Evolutionary conservation across 2,329 filamentous ascomycete species (phyloP), one percentile per base, ranked within the genome.

Genomic region (Penicillium sp.): DNA sequence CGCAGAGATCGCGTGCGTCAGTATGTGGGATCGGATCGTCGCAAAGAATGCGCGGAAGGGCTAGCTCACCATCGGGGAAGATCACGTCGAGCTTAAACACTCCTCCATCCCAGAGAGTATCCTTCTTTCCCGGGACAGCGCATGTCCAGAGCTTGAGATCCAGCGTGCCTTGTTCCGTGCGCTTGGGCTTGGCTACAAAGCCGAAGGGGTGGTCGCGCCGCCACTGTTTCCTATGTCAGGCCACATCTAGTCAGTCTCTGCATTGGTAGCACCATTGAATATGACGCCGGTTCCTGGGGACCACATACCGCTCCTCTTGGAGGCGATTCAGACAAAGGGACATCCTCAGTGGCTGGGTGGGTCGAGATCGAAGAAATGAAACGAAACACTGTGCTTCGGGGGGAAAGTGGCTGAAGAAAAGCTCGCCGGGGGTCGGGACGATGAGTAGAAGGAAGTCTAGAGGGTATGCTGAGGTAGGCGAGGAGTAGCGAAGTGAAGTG

Each of bases 61-160:
- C 51, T 21, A 24, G 31, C 86, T 74, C 77, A 94, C 92, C 92
- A 68, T 99, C 94, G 0, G 95, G 94, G 67, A 99, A 99, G 10
- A 84, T 86, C 67, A 99, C 89, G 54, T 89, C 91, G 55, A 99
- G 80, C 80, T 97, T 99, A 80, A 97, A 97, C 10, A 97, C 79
- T 1, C 94, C 94, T n/a, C 92, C 92, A 69, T 96, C 92, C 94
- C 94, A 99, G 19, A 97, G 87, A 0, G 95, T 99, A 80, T 95
- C 94, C 56, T 96, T 88, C 73, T 96, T 97, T 68, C 95, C 94
- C 3, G 94, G 94, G 39, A 99, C 90, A 39, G 92, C 92, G 69
- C 94, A 97, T 67, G 97, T 92, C 94, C 94, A 99, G 61, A 87
- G 85, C 82, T 97, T 96, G 60, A 99, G 81, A 70, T 99, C 94